Percentiles rank a stretch among this genome's conserved stretches.
phyloP scores from a whole-genome alignment of 305 asterid species.

The Plantago rigida region DNA sequence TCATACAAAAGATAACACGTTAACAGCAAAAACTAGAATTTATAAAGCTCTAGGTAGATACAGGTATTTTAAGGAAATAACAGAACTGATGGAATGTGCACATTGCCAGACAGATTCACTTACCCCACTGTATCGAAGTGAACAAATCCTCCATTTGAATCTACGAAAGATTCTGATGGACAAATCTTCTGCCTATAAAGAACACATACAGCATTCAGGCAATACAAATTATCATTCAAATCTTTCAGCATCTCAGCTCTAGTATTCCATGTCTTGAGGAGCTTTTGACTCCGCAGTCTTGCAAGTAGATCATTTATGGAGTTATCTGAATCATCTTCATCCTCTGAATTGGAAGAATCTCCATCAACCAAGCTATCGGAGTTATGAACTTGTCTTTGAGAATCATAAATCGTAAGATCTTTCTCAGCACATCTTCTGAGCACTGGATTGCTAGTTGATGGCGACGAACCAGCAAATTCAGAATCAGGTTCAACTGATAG shows the following conservation, averaged over 20 bases:
- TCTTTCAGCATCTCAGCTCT: conserved; percentile 12
- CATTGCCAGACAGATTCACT: too few species aligned
- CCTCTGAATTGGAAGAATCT: background rate
- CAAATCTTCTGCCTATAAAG: conserved; percentile 11
- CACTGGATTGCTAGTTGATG: background rate
- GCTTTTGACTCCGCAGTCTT: background rate
- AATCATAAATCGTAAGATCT: background rate
- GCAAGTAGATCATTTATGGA: background rate
- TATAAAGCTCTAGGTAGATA: too few species aligned
- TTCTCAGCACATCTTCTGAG: too few species aligned
- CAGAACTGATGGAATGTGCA: too few species aligned
- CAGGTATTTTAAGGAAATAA: too few species aligned
- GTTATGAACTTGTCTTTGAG: background rate
- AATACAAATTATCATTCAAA: conserved; percentile 11
- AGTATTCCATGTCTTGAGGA: background rate
- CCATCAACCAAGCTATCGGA: background rate
- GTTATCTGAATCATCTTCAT: background rate
- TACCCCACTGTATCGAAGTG: conserved; percentile 9
- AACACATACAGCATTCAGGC: conserved; percentile 18
- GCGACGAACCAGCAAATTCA: background rate
- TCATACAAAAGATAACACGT: too few species aligned
- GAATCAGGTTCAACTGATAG: background rate
- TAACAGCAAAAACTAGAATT: too few species aligned
- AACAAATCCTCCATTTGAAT: background rate
- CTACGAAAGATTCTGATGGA: background rate